Conservation (phyloP, 2,329 filamentous ascomycete genomes). For the Ceratocystis harringtonii region DNA sequence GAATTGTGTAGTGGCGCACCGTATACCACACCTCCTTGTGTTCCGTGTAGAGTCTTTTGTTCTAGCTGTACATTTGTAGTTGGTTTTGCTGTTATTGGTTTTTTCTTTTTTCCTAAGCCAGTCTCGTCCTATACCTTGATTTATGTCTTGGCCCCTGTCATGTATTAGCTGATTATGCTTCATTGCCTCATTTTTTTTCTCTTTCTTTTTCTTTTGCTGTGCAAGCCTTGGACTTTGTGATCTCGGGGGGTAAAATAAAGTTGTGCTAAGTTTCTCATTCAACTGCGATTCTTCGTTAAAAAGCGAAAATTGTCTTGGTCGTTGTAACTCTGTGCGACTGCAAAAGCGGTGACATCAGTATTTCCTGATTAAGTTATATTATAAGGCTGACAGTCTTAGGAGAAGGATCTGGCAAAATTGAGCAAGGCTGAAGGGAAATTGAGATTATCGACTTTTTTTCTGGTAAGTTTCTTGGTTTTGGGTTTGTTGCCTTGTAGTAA, state of each 20-base stretch:
- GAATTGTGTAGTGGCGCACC: constrained; percentile 9
- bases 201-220: background rate
- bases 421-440: constrained; percentile 1
- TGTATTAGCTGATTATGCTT: background rate
- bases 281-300: background rate
- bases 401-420: background rate
- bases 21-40: background rate
- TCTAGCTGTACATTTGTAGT: constrained; percentile 2
- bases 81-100: background rate
- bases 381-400: background rate
- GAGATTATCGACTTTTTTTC: background rate
- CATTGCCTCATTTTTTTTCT: background rate
- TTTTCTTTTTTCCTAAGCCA: background rate
- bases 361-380: background rate
- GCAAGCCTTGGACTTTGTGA: background rate
- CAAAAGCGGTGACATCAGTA: constrained; percentile 1
- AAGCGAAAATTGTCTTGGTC: background rate
- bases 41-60: background rate
- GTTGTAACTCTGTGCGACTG: background rate
- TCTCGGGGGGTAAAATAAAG: background rate
- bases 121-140: background rate
- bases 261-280: background rate
- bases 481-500: too few species aligned
- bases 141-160: background rate
- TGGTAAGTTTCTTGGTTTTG: background rate